Base-by-base conservation (phyloP, 2,329 filamentous ascomycete genomes). In the Escovopsis weberi region DNA sequence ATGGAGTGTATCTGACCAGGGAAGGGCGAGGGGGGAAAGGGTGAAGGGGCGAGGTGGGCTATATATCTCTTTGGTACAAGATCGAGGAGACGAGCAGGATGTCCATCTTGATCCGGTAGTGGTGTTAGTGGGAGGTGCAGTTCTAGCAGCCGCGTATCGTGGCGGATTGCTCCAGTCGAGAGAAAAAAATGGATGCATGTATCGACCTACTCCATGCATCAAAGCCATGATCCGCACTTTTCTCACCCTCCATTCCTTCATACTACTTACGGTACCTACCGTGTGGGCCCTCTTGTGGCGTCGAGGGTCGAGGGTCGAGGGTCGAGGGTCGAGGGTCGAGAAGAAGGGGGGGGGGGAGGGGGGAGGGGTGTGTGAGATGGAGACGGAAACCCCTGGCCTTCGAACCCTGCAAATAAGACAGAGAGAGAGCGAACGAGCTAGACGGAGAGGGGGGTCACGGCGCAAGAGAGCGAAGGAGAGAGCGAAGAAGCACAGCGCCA, bases 111-210 rank as follows among this genome's bases (percentile, higher is more conserved):
- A 43, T 33, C 44, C 44, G 44, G 44, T 36, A 46, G 38, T 45
- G 44, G 40, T 42, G 34, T 35, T 46, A 42, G 39, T 44, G 44
- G 40, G 28, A 32, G 28, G 28, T 32, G 28, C 28, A 32, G 8
- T 9, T 32, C 39, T 38, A 46, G 42, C 44, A 42, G 44, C 44
- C 44, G 44, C 42, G 41, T 38, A 46, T 41, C 42, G 43, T 41
- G 44, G 37, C 32, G 43, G 33, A 19, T 36, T 28, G 28, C 28
- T 35, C 41, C 38, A 37, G 38, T 39, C 28, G 11, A 32, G 28
- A 32, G 28, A 11, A 11, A 11, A 32, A 32, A 32, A 32, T 32
- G 28, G 28, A 3, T 32, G 28, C 28, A 32, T 32, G 28, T 32
- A 32, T 32, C 28, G 28, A 32, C 28, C 28, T 32, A 32, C 11